A percentile compares a stretch with the other conserved stretches of the same genome.
Evolutionary conservation across 306 rosid genomes (phyloP).

Genomic region (Arachis stenosperma): DNA sequence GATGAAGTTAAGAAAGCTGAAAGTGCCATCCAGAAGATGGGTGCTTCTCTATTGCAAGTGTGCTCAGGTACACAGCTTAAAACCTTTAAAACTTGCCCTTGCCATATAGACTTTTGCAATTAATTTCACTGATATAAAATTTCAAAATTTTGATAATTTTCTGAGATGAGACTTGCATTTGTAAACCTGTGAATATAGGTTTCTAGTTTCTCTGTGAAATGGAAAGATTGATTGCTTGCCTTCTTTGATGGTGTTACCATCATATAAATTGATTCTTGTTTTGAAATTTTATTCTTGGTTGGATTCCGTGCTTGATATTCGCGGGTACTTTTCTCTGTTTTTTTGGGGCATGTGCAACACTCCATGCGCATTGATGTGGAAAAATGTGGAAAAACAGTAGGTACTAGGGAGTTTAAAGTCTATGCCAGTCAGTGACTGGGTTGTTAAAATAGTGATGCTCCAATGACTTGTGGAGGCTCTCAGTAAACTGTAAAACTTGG

Average conservation of each 20-base stretch:
- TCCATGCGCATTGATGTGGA: too few species aligned
- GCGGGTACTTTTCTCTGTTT: background rate
- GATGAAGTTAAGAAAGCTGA: constrained; percentile 84
- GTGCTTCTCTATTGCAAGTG: constrained; percentile 71
- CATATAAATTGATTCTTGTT: background rate
- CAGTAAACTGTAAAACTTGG: constrained; percentile 3
- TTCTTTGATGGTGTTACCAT: constrained; percentile 1
- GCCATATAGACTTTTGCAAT: constrained; percentile 4
- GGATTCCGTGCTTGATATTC: background rate
- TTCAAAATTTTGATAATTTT: constrained; percentile 9
- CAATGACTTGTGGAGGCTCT: constrained; percentile 13
- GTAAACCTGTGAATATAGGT: background rate
- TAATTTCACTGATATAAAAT: background rate
- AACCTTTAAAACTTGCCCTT: constrained; percentile 9
- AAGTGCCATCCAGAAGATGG: constrained; percentile 76
- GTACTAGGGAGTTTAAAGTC: background rate
- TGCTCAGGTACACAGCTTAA: constrained; percentile 64
- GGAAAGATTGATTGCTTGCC: constrained; percentile 15
- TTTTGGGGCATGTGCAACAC: too few species aligned
- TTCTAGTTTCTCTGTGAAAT: constrained; percentile 15
- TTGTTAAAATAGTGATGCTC: constrained; percentile 4
- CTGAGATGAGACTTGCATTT: constrained; percentile 20
- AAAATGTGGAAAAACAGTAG: background rate
- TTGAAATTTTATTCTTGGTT: background rate
- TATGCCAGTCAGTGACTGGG: constrained; percentile 3